Base-by-base conservation (phyloP, 225 moss, liverwort and hornwort genomes). In the Neckera pumila region DNA sequence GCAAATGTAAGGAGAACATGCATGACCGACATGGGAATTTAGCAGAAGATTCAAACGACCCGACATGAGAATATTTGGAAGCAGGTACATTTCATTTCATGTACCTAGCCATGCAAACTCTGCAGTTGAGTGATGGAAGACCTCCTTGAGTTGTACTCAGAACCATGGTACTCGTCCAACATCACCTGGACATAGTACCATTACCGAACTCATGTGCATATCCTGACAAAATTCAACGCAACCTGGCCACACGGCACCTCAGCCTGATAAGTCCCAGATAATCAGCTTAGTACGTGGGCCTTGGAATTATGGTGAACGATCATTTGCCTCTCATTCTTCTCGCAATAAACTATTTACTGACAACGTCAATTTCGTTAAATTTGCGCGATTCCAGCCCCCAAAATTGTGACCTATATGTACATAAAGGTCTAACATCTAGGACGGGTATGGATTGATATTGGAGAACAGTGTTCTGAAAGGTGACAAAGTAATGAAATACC, bases 151-250 rank as follows among this genome's bases (percentile, higher is more conserved):
- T 87, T 78, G 33, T 49, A 76, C 31, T 79, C 89, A 71, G 63
- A 70, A 88, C 57, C 78, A 17, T 47, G 38, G 87, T 71, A 87
- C 23, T 64, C 76, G 89, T 91, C 84, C 69, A 80, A 82, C 67
- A 86, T 34, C 62, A 66, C 34, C 43, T 69, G 87, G 53, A 67
- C 69, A 62, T 70, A 8, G 40, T 25, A 64, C 67, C 58, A 73
- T 64, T 33, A 57, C 57, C 22, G 59, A 56, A 47, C 38, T 77
- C 73, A 61, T 57, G 54, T 54, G 77, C 10, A 30, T 20, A 73
- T 81, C 89, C 87, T 91, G 89, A 82, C 89, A 81, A 84, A 54
- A 89, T 91, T 87, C 62, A 85, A 76, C n/a, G 84, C 80, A 69
- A 61, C 81, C 69, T 89, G 81, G 58, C 34, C 78, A 79, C 83